A percentile compares a stretch with the other conserved stretches of the same genome.
Conservation (phyloP, 306 rosid genomes). For the Inga laurina region DNA sequence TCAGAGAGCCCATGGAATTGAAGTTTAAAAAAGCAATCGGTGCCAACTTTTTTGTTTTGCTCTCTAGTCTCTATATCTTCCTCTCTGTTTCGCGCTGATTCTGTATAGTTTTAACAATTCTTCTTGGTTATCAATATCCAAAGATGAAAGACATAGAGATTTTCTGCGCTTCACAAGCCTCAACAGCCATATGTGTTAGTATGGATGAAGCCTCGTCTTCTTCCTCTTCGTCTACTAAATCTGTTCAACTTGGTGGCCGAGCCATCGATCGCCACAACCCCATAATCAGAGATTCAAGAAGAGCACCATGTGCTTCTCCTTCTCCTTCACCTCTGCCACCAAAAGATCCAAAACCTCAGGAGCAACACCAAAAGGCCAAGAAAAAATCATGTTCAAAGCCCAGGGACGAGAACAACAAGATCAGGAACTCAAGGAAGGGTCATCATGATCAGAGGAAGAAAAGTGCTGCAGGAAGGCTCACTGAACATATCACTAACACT, state of each 20-base stretch:
- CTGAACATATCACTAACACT: constrained; percentile 34
- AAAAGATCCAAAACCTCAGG: constrained; percentile 41
- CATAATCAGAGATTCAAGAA: constrained; percentile 70
- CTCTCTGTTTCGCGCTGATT: constrained; percentile 37
- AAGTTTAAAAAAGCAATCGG: not conserved
- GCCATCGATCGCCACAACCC: constrained; percentile 94
- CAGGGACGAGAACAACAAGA: constrained; percentile 35
- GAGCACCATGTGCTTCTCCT: constrained; percentile 39
- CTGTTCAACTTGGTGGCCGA: constrained; percentile 72
- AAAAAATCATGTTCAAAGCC: constrained; percentile 39
- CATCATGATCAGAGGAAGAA: constrained; percentile 42
- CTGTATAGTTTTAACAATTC: constrained; percentile 29
- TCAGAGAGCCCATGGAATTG: not conserved
- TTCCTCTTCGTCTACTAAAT: constrained; percentile 45
- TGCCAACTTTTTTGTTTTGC: constrained; percentile 9
- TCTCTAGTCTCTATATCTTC: constrained; percentile 26
- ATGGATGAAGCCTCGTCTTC: constrained; percentile 69
- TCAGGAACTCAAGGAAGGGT: constrained; percentile 29
- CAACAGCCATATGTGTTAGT: constrained; percentile 75
- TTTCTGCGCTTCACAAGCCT: constrained; percentile 80
- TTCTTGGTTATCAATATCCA: constrained; percentile 25
- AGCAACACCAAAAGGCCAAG: constrained; percentile 45
- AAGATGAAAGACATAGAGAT: constrained; percentile 71
- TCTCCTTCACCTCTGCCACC: constrained; percentile 38
- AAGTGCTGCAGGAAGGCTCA: constrained; percentile 20